Conservation (phyloP, 139 green algal species). For the Closterium sp. region DNA sequence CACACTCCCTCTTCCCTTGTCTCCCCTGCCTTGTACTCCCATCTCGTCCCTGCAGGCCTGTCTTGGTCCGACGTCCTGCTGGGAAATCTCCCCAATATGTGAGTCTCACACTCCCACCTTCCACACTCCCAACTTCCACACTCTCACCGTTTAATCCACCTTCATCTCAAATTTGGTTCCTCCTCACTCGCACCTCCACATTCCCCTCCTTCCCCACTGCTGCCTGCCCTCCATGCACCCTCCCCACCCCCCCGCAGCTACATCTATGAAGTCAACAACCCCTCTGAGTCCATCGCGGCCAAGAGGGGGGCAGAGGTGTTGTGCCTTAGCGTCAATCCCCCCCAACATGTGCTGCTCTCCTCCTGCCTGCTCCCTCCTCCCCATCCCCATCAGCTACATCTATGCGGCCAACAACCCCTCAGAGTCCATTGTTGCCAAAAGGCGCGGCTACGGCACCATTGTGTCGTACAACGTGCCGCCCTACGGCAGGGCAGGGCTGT, state of each 20-base stretch:
- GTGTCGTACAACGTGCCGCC: constrained; percentile 94
- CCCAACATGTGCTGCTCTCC: neutral
- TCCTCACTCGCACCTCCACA: no score
- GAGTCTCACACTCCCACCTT: neutral
- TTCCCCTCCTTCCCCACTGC: no score
- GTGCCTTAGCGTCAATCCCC: no score
- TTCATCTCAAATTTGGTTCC: no score
- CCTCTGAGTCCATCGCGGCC: constrained; percentile 87
- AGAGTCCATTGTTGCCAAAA: constrained; percentile 93
- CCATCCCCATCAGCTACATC: constrained; percentile 62
- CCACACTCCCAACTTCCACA: neutral
- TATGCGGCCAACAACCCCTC: constrained; percentile 93
- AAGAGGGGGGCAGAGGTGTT: constrained; percentile 69
- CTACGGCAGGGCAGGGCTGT: constrained; percentile 92
- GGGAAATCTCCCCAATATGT: constrained; percentile 85
- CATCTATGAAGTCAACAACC: constrained; percentile 92
- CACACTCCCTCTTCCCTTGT: neutral
- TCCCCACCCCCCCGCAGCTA: constrained; percentile 55
- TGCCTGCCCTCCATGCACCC: neutral
- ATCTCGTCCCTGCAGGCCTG: constrained; percentile 15
- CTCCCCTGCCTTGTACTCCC: neutral
- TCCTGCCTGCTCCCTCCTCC: neutral
- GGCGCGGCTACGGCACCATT: constrained; percentile 91
- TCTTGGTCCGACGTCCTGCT: constrained; percentile 77
- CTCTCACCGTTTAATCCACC: no score